Evolutionary conservation across 1,139 yeast species (phyloP).

Genomic region (Casaregolazyma lundiana): DNA sequence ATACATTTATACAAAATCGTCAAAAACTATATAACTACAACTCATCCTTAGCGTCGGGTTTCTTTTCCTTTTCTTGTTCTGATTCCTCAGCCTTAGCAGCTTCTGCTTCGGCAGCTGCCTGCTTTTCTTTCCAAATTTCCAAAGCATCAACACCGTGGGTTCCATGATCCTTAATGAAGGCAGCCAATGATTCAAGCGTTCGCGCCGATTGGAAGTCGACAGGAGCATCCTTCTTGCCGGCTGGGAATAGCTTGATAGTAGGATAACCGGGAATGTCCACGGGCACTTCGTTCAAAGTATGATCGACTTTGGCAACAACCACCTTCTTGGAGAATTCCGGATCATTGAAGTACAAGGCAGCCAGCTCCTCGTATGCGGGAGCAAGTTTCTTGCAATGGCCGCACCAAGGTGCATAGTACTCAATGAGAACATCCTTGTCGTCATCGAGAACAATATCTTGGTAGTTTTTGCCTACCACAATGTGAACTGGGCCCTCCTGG

Average conservation of each 20-base stretch:
- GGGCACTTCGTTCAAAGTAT: slow-evolving; percentile 82
- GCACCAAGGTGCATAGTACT: slow-evolving; percentile 99
- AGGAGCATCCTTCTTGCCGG: slow-evolving; percentile 76
- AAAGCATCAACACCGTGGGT: slow-evolving; percentile 53
- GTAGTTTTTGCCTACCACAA: slow-evolving; percentile 83
- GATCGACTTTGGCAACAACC: slow-evolving; percentile 80
- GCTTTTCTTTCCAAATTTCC: slow-evolving; percentile 24
- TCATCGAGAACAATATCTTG: slow-evolving; percentile 62
- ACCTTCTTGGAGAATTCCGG: slow-evolving; percentile 43
- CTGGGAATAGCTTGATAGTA: slow-evolving; percentile 87
- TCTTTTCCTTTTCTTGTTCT: slow-evolving; percentile 27
- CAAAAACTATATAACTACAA: slow-evolving; percentile 7
- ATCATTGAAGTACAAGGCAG: slow-evolving; percentile 54
- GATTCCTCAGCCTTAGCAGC: slow-evolving; percentile 34
- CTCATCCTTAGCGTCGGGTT: slow-evolving; percentile 6
- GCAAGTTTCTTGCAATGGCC: slow-evolving; percentile 97
- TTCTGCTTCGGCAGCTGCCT: slow-evolving; percentile 15
- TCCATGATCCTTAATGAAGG: slow-evolving; percentile 66
- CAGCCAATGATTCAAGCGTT: slow-evolving; percentile 65
- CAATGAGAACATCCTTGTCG: slow-evolving; percentile 80
- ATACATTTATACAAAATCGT: slow-evolving; percentile 4
- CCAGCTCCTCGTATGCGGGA: slow-evolving; percentile 87
- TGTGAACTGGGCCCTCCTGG: slow-evolving; percentile 68
- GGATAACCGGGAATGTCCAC: slow-evolving; percentile 88
- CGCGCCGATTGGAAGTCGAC: slow-evolving; percentile 66